These are phyloP conservation scores for Phytophthora europaea DNA, from an alignment of 352 stramenopile genomes.

Conservation along the genomic window DNA sequence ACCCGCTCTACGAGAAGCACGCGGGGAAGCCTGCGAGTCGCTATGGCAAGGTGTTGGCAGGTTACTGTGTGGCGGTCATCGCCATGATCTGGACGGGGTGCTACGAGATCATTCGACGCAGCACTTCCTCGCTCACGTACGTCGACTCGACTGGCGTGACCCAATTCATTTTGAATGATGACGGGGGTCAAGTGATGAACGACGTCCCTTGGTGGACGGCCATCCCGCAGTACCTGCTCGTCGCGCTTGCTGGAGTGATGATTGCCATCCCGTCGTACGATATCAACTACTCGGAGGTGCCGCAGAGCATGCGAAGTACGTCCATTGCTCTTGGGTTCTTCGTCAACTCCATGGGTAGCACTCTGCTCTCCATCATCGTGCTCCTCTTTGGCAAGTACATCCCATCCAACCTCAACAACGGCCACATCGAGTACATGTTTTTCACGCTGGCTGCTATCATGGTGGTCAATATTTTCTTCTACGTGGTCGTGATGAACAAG, in stretches of 20 bases:
- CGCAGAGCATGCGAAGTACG: conserved; percentile 5
- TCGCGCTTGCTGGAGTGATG: conserved; percentile 2
- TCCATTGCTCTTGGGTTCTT: conserved; percentile 2
- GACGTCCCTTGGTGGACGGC: conserved; percentile 6
- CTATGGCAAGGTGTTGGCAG: conserved; percentile 2
- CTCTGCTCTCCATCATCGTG: conserved; percentile 4
- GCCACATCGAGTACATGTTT: conserved; percentile 11
- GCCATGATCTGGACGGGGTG: conserved; percentile 7
- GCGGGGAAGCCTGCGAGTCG: conserved; percentile 1
- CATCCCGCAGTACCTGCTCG: conserved; percentile 3
- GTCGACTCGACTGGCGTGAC: conserved; percentile 1
- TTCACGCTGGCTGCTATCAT: conserved; percentile 7
- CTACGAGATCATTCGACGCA: conserved; percentile 10
- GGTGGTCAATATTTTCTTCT: conserved; percentile 9
- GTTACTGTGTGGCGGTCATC: neutral
- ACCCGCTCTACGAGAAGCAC: conserved; percentile 7
- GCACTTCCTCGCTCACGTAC: conserved; percentile 4
- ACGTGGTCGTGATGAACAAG: conserved; percentile 7
- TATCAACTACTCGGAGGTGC: conserved; percentile 9
- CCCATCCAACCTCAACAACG: conserved; percentile 4
- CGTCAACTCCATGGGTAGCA: conserved; percentile 7
- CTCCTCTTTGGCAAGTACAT: conserved; percentile 8
- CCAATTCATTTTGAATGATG: conserved; percentile 1
- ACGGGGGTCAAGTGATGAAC: conserved; percentile 3
- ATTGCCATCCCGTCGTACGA: conserved; percentile 12